Evolutionary conservation across 306 rosid species (phyloP).

Genomic region (Cucumis sativus): Cucumber_9930_V3 NC_026655.2:3728001-3728500

Average conservation of each 20-base stretch:
- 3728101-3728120: not conserved
- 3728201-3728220: not conserved
- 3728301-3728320: not conserved
- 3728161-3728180: not conserved
- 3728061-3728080: not conserved
- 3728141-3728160: not conserved
- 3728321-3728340: not conserved
- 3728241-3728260: not conserved
- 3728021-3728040: not conserved
- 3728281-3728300: not conserved
- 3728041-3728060: not conserved
- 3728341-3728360: no score
- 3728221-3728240: not conserved
- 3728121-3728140: not conserved
- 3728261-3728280: not conserved
- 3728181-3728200: not conserved
- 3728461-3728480: not conserved
- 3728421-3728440: not conserved
- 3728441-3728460: not conserved
- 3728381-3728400: not conserved
- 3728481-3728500: not conserved
- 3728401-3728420: not conserved
- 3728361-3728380: not conserved
- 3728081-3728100: not conserved
- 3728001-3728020: not conserved